Percentiles rank a stretch among this genome's conserved stretches.
Evolutionary conservation across 371 early-diverging fungal genomes (phyloP).

Genomic region (Rhizomucor miehei): DNA sequence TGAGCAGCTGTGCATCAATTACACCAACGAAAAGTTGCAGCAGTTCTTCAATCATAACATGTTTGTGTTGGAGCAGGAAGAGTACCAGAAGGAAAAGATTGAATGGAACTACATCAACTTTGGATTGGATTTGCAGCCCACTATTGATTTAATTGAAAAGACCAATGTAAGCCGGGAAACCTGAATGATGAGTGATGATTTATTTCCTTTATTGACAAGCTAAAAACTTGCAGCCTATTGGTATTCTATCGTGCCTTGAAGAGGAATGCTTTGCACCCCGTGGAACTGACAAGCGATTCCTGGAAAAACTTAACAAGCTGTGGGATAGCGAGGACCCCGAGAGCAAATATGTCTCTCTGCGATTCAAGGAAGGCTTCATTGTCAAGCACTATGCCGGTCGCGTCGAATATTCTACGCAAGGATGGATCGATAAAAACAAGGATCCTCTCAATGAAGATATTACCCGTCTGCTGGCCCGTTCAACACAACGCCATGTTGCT

Average conservation of each 20-base stretch:
- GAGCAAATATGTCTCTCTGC: slow-evolving; percentile 81
- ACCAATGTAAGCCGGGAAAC: slow-evolving; percentile 61
- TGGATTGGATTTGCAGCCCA: slow-evolving; percentile 98
- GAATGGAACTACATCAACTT: slow-evolving; percentile 99
- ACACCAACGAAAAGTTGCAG: slow-evolving; percentile 99
- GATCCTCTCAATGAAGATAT: slow-evolving; percentile 99
- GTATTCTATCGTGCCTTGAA: slow-evolving; percentile 97
- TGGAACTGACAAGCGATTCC: slow-evolving; percentile 95
- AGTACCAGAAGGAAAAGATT: slow-evolving; percentile 96
- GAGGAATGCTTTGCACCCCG: slow-evolving; percentile 99
- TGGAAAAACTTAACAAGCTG: slow-evolving; percentile 87
- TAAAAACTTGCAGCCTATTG: slow-evolving; percentile 91
- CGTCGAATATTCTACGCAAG: slow-evolving; percentile 94
- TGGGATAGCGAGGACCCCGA: slow-evolving; percentile 74
- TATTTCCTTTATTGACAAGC: too few species aligned
- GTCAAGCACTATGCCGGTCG: slow-evolving; percentile 98
- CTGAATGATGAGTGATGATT: neutral
- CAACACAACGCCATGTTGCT: slow-evolving; percentile 77
- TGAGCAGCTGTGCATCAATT: slow-evolving; percentile 99
- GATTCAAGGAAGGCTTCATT: slow-evolving; percentile 92
- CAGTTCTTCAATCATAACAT: slow-evolving; percentile 99
- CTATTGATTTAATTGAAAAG: slow-evolving; percentile 98
- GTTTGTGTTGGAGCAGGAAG: slow-evolving; percentile 99
- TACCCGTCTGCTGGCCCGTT: slow-evolving; percentile 82
- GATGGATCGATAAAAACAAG: slow-evolving; percentile 99